A percentile compares a stretch with the other conserved stretches of the same genome.
Conservation (phyloP, 1,284 basidiomycete species). For the Phenoliferia sp. region DNA sequence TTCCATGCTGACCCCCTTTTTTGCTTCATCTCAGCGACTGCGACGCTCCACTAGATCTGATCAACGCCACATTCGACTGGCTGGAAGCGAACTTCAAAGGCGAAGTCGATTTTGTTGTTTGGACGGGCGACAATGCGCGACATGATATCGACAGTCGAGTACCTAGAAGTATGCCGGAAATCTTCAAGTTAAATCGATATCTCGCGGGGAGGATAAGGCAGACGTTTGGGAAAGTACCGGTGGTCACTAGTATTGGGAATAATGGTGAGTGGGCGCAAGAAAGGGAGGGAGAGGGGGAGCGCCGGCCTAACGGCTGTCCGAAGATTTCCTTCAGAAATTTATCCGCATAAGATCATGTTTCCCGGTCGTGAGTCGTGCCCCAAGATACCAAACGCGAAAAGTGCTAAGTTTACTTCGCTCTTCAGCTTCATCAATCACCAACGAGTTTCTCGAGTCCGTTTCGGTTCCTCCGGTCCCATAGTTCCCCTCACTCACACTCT, state of each 20-base stretch:
- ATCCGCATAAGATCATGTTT: constrained; percentile 42
- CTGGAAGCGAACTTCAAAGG: constrained; percentile 71
- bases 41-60: constrained; percentile 72
- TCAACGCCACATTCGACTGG: constrained; percentile 76
- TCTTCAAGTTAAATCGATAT: constrained; percentile 61
- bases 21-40: constrained; percentile 62
- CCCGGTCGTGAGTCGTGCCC: constrained; percentile 11
- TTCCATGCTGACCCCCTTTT: not conserved
- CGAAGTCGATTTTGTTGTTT: constrained; percentile 85
- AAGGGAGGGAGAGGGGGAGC: not conserved
- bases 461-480: not conserved
- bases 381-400: too few species aligned
- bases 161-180: constrained; percentile 76
- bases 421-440: constrained; percentile 54
- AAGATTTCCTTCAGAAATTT: not conserved
- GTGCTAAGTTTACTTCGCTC: not conserved
- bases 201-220: constrained; percentile 66
- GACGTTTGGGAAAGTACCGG: constrained; percentile 66
- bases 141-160: constrained; percentile 72
- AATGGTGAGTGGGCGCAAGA: constrained; percentile 30
- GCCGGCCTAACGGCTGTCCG: not conserved
- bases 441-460: constrained; percentile 63
- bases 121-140: constrained; percentile 83
- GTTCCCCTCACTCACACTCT: not conserved
- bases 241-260: constrained; percentile 76